Base-by-base conservation (phyloP, 768 basidiomycete species). In the Pleurotus citrinopileatus region DNA sequence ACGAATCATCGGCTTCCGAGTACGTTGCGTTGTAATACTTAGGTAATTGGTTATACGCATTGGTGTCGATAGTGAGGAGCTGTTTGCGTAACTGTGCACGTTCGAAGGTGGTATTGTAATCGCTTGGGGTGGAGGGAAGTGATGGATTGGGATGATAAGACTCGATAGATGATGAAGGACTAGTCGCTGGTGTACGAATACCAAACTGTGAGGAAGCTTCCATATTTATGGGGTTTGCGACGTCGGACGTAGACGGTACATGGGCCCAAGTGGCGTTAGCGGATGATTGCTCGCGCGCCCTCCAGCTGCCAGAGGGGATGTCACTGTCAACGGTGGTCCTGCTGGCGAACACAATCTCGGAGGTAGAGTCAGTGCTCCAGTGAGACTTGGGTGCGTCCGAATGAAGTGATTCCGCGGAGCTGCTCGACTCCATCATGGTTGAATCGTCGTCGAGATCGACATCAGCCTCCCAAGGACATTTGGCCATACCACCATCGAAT, bases 401-500 rank as follows among this genome's bases (percentile, higher is more conserved):
- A 43, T 67, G 65, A 32, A 71, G 70, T 34, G 66, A 64, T 19
- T 70, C 66, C 25, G 68, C 67, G 37, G 70, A 67, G 20, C 71
- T 73, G 20, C 67, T 70, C 27, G 73, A 65, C 52, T 72, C 75
- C 51, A 77, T 75, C 47, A 75, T 75, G 53, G 66, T 73, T 50
- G 71, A 70, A 13, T 65, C 67, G 7, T 84, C 77, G 65, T 86
- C 84, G 60, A 84, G 82, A 51, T 87, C 82, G 73, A 81, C 71
- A 42, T 81, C 83, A n/a, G 78, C 81, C 67, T 91, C 89, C 87
- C 88, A 90, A 4, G 83, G 75, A 59, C 87, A 88, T 37, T 84
- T 78, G 26, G 89, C 89, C 73, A 91, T 84, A 63, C 85, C 88
- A 43, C 87, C 89, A 63, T 91, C 88, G 58, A 91, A 89, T 54